Base-by-base conservation (phyloP, 495 filamentous ascomycete species). In the Hypoxylon trugodes region DNA sequence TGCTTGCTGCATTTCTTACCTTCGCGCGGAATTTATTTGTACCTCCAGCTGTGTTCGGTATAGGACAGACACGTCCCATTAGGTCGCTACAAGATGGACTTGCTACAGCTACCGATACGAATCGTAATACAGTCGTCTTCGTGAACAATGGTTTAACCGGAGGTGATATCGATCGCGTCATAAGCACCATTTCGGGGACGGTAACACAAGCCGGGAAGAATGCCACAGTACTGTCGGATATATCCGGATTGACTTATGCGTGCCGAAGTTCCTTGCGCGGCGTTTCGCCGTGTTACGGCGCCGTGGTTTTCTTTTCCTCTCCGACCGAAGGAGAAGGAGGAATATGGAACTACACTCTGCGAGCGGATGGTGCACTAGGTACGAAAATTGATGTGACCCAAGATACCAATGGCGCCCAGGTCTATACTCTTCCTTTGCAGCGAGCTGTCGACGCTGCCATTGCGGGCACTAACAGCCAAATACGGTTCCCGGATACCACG, bases 281-380 rank as follows among this genome's bases (percentile, higher is more conserved):
- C 1, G 85, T 88, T 4, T 90, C 88, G 2, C 72, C 68, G 2
- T 96, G 92, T 71, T 93, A 87, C 67, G 89, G 84, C 8, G 92
- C 89, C 1, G 87, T 88, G 5, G 83, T 89, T 18, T 96, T 96
- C 71, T 73, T 84, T 48, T 87, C 84, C 4, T 91, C 89, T 7
- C 90, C 90, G 2, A 79, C 65, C 2, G 89, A 92, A 76, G 90
- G 90, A 6, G 63, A 71, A 0, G 82, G 79, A 24, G 83, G 81
- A 0, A 61, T 81, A n/a, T 96, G 92, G 92, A 94, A 94, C 71
- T 96, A 96, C 63, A 92, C 89, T 1, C 77, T 96, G 13, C 79
- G 90, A 52, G 84, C 85, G 2, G 92, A 96, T 69, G 84, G 85
- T 2, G 77, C 82, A 0, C 74, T 93, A 50, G 73, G 74, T 12